Evolutionary conservation across 192 early-diverging fungal genomes (phyloP).

Genomic region (Podila minutissima): DNA sequence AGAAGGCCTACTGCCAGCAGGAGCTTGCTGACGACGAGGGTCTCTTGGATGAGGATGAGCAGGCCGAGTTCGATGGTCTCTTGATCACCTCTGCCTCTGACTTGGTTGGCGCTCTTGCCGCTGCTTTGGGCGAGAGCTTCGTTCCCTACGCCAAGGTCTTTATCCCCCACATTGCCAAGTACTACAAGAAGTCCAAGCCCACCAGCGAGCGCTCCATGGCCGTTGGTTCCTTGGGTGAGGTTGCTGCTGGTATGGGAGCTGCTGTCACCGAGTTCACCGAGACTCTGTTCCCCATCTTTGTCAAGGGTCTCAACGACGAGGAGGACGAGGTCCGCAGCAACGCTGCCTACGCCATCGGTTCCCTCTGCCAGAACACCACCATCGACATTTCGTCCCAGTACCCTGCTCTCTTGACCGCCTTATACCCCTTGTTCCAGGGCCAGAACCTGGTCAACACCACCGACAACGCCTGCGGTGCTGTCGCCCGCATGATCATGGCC

Average conservation of each 20-base stretch:
- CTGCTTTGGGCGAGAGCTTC: constrained; percentile 76
- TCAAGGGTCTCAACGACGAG: constrained; percentile 74
- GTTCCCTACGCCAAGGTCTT: constrained; percentile 76
- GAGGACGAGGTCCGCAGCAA: constrained; percentile 86
- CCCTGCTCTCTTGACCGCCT: constrained; percentile 63
- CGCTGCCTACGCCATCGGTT: constrained; percentile 81
- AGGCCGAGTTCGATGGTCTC: constrained; percentile 81
- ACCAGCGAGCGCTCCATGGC: constrained; percentile 86
- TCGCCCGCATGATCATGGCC: constrained; percentile 77
- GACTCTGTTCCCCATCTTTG: constrained; percentile 72
- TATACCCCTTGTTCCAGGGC: constrained; percentile 71
- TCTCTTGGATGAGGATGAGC: constrained; percentile 76
- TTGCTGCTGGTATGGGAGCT: constrained; percentile 67
- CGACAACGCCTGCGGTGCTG: constrained; percentile 86
- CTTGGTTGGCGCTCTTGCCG: constrained; percentile 79
- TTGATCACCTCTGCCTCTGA: constrained; percentile 81
- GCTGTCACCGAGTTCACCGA: constrained; percentile 63
- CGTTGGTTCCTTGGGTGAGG: constrained; percentile 84
- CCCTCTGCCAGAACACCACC: constrained; percentile 67
- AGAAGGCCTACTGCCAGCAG: constrained; percentile 74
- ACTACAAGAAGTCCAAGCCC: constrained; percentile 74
- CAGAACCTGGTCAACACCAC: constrained; percentile 62
- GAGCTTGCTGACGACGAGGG: constrained; percentile 66
- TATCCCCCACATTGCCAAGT: constrained; percentile 77
- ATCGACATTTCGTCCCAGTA: constrained; percentile 58